Evolutionary conservation across 305 asterid genomes (phyloP), one percentile per base, ranked within the genome.

Genomic region (Fraxinus greggii): DNA sequence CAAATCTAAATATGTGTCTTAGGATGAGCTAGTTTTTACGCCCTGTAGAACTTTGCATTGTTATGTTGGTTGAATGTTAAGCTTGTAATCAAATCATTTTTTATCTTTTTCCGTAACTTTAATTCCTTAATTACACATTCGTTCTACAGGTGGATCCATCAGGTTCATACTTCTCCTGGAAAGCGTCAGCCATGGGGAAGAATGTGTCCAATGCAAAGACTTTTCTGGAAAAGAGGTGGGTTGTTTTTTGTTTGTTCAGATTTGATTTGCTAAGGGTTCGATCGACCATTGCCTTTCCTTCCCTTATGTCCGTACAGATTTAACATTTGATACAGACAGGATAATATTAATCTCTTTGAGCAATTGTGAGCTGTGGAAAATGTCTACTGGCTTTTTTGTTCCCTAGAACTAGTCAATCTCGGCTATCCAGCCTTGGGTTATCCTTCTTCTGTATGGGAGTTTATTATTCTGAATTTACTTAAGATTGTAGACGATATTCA

Each of bases 151-250:
- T 96, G 84, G 99, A 96, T 89, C 99, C 98, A 79, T 96, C 98
- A 7, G 99, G 99, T 77, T 96, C 99, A 15, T 96, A 96, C 87
- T 96, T 96, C 83, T 94, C 98, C 28, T 94, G 99, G 99, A 96
- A 96, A 89, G 98, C 99, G 86, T 96, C 99, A 33, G 99, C 99
- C 81, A 92, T 96, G 98, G 99, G 98, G 45, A 96, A 96, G 92
- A 96, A 96, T 88, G 98, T 96, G 77, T 93, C 98, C 73, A 94
- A 96, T 81, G 99, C 99, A 17, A 96, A 96, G 88, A 94, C 99
- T 2, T 96, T 94, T 89, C 97, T 94, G 76, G 99, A 96, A 83
- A 96, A 96, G 88, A 92, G 98, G 98, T 93, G 81, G 78, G 56
- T 79, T 65, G 73, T 65, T 65, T 26, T 5, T 24, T 1, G 0